phyloP scores from a whole-genome alignment of 2,329 filamentous ascomycete species.

The Alternaria panax region DNA sequence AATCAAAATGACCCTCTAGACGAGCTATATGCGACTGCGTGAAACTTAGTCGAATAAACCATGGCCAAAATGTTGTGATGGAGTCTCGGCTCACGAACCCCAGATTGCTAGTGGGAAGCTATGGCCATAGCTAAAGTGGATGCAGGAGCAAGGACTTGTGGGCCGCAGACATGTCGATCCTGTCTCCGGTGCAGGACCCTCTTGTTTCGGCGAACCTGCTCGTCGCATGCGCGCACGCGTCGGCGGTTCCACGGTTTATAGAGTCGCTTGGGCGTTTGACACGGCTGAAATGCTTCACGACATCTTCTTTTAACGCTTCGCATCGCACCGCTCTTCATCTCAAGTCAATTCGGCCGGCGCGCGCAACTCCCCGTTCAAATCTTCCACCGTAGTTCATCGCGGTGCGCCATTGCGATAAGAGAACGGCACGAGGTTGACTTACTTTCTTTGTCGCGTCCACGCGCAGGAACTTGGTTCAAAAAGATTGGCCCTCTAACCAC shows the following conservation, averaged over 20 bases:
- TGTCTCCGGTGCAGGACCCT: conserved; percentile 21
- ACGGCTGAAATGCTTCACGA: conserved; percentile 7
- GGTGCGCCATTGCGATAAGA: conserved; percentile 6
- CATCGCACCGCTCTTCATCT: conserved; percentile 3
- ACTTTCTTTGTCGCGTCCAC: conserved; percentile 2
- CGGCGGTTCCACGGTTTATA: conserved; percentile 16
- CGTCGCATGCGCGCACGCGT: conserved; percentile 22
- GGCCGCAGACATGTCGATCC: conserved; percentile 27
- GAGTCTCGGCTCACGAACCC: conserved; percentile 21
- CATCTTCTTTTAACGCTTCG: background rate
- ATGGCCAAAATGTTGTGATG: conserved; percentile 3
- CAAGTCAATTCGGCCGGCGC: background rate
- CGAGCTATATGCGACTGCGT: conserved; percentile 5
- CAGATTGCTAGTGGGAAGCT: conserved; percentile 18
- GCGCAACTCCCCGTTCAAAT: background rate
- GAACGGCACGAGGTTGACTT: background rate
- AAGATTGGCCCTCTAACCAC: conserved; percentile 2
- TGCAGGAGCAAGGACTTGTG: conserved; percentile 13
- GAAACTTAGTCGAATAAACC: conserved; percentile 15
- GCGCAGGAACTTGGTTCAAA: conserved; percentile 1
- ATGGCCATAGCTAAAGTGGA: conserved; percentile 19
- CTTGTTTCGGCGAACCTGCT: conserved; percentile 30
- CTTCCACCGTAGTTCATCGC: background rate
- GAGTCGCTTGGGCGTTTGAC: conserved; percentile 15
- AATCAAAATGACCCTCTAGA: background rate